Percentiles rank a stretch among this genome's conserved stretches.
Evolutionary conservation across 768 basidiomycete genomes (phyloP).

Genomic region (Leccinum olivaceopallidum): DNA sequence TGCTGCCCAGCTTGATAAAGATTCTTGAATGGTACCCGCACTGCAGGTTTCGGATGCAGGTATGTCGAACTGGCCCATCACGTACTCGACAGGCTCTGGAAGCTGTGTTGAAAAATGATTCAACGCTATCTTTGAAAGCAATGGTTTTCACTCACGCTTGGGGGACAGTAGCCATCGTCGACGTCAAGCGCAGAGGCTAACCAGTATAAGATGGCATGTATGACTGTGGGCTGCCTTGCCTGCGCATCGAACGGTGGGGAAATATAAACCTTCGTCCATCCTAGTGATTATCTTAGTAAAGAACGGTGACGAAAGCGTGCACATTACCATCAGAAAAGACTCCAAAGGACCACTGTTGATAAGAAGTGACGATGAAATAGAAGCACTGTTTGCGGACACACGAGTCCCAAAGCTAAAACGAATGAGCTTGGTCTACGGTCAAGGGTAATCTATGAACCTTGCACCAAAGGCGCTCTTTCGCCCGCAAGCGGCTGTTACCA

Average conservation of each 20-base stretch:
- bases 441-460: conserved; percentile 41
- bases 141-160: conserved; percentile 20
- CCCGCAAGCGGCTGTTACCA: conserved; percentile 42
- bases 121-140: neutral
- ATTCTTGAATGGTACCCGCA: conserved; percentile 22
- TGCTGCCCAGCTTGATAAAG: conserved; percentile 34
- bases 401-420: conserved; percentile 47
- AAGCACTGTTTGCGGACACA: conserved; percentile 49
- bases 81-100: conserved; percentile 33
- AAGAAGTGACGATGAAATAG: conserved; percentile 62
- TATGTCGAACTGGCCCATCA: conserved; percentile 30
- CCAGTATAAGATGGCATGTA: conserved; percentile 58
- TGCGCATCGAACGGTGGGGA: conserved; percentile 45
- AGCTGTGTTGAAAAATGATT: conserved; percentile 16
- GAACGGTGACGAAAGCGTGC: neutral
- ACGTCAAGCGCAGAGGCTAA: conserved; percentile 47
- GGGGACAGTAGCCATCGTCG: conserved; percentile 31
- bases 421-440: conserved; percentile 9
- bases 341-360: conserved; percentile 63
- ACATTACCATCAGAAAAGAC: conserved; percentile 53
- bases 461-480: conserved; percentile 58
- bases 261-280: conserved; percentile 55
- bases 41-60: conserved; percentile 24
- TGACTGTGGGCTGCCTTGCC: conserved; percentile 46
- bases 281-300: conserved; percentile 31